Evolutionary conservation across 495 filamentous ascomycete species (phyloP), one percentile per base, ranked within the genome.

Genomic region (Aspergillus sclerotiicarbonarius): DNA sequence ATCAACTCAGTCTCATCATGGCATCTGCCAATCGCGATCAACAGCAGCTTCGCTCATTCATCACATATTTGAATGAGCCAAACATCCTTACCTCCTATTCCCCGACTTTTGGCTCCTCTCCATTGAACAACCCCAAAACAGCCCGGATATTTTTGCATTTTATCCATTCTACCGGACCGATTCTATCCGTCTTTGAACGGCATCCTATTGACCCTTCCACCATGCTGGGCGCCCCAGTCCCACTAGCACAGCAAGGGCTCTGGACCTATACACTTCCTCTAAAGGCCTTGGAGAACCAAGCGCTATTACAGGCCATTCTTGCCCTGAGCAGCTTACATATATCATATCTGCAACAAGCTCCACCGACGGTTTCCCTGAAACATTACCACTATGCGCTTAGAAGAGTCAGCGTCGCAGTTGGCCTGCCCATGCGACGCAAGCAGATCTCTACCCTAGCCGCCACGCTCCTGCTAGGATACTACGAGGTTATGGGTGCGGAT

Each of bases 401-500:
- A 59, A 78, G 90, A 50, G 75, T 98, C 1, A 86, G 88, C 3
- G 85, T 84, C 59, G 86, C 85, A 53, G 87, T 97, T 29, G 82
- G 84, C 19, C 82, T 90, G 41, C 82, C 85, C 10, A 79, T 67
- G 49, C 86, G 87, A 63, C 86, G 94, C n/a, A 83, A 83, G 15
- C 84, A 91, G 57, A 79, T 90, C 10, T 86, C 90, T 0, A 97
- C 93, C 0, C 76, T 98, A 15, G 92, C 93, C 12, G 91, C 94
- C 15, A 89, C 90, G 1, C 75, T 96, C n/a, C 74, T 97, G 16
- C 81, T 98, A 20, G 90, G 87, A 1, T 98, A 90, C 65, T 98
- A 96, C 66, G 94, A 98, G 68, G 90, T 96, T 19, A 92, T 92
- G 83, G 88, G 89, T 45, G 94, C 92, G 15, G 94, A 98, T 62